Evolutionary conservation across 139 green algal species (phyloP), one percentile per base, ranked within the genome.

Genomic region (Spirogloea muscicola): DNA sequence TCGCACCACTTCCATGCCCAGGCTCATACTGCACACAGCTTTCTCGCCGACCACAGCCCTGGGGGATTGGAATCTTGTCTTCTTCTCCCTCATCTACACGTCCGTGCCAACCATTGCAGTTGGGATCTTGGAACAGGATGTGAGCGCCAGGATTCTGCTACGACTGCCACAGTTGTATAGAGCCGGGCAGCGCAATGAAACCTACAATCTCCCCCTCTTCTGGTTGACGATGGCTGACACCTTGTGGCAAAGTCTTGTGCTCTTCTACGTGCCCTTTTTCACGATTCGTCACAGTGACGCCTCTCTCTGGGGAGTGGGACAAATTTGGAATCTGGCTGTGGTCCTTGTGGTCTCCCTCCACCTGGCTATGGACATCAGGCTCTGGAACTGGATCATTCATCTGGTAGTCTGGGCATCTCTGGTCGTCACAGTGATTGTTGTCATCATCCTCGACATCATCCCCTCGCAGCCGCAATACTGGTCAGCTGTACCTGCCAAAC

Each of bases 31-130:
- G 29, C 29, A 69, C 34, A 82, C 67, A 6, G 68, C 33, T 9
- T 82, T 55, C 40, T 74, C 49, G 6, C 9, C 68, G 2, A 41
- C 51, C 7, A 33, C 59, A 13, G 42, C 44, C 13, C 64, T 83
- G 9, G 36, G 79, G 52, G 62, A 84, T 13, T 81, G 77, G 69
- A 62, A 74, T 65, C 72, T 82, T 48, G 69, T 81, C 5, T 72
- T 84, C 33, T 91, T 83, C 68, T 88, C 86, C 49, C 58, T 91
- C 29, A 43, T 89, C 41, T 90, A 89, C 74, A 87, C 84, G 18
- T 61, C 52, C 10, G 38, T 87, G 16, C 85, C 87, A 1, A 83
- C 84, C 29, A 70, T 91, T 44, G 74, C 69, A 3, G 42, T 88
- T 1, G 87, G 77, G 16, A 58, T 87, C 27, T 57, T 89, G 2